Evolutionary conservation across 352 stramenopile species (phyloP).

Genomic region (Thalassiosira hispida): DNA sequence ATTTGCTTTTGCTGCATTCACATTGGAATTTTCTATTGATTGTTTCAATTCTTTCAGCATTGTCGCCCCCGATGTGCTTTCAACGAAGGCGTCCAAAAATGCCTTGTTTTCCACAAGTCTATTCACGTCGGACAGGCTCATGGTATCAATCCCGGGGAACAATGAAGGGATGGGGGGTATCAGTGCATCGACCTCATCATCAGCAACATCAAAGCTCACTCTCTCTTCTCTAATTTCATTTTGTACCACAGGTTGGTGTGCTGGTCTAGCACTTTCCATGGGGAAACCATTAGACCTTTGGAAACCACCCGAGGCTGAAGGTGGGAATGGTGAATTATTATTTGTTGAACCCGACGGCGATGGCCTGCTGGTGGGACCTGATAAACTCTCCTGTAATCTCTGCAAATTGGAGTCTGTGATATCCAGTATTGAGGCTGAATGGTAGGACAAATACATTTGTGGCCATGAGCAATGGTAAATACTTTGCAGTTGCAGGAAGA

Average conservation of each 20-base stretch:
- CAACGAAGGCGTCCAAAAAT: conserved; percentile 56
- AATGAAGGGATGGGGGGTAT: conserved; percentile 69
- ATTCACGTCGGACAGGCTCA: conserved; percentile 63
- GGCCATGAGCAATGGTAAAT: conserved; percentile 7
- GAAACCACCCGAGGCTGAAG: background rate
- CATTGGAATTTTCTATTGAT: conserved; percentile 65
- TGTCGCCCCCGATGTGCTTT: conserved; percentile 55
- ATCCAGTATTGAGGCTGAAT: conserved; percentile 50
- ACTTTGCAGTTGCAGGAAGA: background rate
- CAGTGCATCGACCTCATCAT: conserved; percentile 44
- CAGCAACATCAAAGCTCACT: conserved; percentile 9
- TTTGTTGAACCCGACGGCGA: background rate
- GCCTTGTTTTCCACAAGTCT: conserved; percentile 67
- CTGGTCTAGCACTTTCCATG: conserved; percentile 14
- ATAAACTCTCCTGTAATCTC: conserved; percentile 49
- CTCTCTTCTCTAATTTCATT: background rate
- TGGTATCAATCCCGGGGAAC: conserved; percentile 69
- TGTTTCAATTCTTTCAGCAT: conserved; percentile 60
- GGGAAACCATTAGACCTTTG: background rate
- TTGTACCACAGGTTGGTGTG: background rate
- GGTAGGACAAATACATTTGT: background rate
- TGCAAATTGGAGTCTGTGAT: conserved; percentile 68
- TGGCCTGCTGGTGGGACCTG: background rate
- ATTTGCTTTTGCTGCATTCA: conserved; percentile 61
- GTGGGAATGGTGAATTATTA: background rate